These are phyloP conservation scores for Vitis hybrid DNA, from an alignment of 177 flowering plant genomes.

Conservation along the genomic window DNA sequence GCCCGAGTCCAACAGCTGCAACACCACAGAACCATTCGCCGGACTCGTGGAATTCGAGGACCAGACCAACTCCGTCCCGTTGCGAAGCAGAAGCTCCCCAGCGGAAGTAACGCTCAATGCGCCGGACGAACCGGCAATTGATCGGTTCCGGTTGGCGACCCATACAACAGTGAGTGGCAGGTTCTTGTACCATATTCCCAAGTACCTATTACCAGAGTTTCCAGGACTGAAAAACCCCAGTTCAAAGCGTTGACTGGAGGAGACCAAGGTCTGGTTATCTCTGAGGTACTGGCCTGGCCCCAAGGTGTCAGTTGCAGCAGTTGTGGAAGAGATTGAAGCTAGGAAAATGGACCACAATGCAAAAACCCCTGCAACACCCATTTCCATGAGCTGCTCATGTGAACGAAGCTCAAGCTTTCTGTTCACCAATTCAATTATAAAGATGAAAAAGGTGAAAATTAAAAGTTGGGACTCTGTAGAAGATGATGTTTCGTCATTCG, in stretches of 20 bases:
- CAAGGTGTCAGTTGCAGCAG: background rate
- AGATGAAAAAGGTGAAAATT: too few species aligned
- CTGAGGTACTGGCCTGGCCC: background rate
- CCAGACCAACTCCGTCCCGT: too few species aligned
- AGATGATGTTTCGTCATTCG: too few species aligned
- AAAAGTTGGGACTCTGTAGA: too few species aligned
- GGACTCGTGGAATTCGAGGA: too few species aligned
- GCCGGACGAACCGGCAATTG: background rate
- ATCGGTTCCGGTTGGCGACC: constrained; percentile 20
- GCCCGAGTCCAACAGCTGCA: too few species aligned
- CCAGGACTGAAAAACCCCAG: constrained; percentile 20
- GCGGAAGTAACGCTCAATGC: too few species aligned
- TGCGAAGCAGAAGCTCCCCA: too few species aligned
- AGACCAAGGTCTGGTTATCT: constrained; percentile 8
- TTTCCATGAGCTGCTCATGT: too few species aligned
- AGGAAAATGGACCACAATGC: background rate
- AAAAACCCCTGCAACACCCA: background rate
- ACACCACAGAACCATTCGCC: too few species aligned
- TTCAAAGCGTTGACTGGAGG: constrained; percentile 2
- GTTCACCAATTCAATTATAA: too few species aligned
- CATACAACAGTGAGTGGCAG: constrained; percentile 4
- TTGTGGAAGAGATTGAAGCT: background rate
- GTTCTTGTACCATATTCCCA: constrained; percentile 24
- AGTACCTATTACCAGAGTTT: constrained; percentile 2
- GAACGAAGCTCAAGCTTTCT: too few species aligned